Percentiles rank a stretch among this genome's conserved stretches.
These are phyloP conservation scores for Trichocladium antarcticum DNA, from an alignment of 495 filamentous ascomycete genomes.

Conservation along the genomic window DNA sequence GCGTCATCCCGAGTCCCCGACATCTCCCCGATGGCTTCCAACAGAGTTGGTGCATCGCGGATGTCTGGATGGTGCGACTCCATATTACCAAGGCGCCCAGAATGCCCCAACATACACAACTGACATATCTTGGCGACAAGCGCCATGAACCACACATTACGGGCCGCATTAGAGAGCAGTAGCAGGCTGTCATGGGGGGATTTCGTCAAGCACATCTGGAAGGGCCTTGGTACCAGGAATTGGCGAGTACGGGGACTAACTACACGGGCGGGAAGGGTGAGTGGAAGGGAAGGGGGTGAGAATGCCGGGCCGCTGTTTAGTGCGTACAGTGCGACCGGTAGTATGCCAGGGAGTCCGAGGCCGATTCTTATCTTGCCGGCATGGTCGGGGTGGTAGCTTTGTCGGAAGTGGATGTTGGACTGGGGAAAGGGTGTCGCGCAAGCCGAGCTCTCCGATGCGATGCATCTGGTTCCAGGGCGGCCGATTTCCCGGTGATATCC, in stretches of 20 bases:
- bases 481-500: background rate
- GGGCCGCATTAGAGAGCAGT: conserved; percentile 46
- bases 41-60: too few species aligned
- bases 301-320: background rate
- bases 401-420: conserved; percentile 10
- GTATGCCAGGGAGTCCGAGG: conserved; percentile 4
- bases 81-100: too few species aligned
- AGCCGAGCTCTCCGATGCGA: conserved; percentile 7
- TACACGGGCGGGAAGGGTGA: background rate
- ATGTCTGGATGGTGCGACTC: too few species aligned
- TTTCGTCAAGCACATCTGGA: conserved; percentile 47
- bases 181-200: conserved; percentile 46
- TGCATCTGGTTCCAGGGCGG: conserved; percentile 6
- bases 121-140: too few species aligned
- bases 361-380: conserved; percentile 2
- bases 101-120: too few species aligned
- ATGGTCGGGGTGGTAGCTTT: background rate
- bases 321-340: background rate
- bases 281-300: background rate
- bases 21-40: too few species aligned
- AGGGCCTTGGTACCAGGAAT: background rate
- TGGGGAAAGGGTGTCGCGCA: conserved; percentile 11
- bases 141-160: conserved; percentile 67
- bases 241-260: conserved; percentile 4
- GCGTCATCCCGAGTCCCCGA: too few species aligned